Conservation (phyloP, 2,329 filamentous ascomycete species). For the Cordyceps fumosorosea region DNA sequence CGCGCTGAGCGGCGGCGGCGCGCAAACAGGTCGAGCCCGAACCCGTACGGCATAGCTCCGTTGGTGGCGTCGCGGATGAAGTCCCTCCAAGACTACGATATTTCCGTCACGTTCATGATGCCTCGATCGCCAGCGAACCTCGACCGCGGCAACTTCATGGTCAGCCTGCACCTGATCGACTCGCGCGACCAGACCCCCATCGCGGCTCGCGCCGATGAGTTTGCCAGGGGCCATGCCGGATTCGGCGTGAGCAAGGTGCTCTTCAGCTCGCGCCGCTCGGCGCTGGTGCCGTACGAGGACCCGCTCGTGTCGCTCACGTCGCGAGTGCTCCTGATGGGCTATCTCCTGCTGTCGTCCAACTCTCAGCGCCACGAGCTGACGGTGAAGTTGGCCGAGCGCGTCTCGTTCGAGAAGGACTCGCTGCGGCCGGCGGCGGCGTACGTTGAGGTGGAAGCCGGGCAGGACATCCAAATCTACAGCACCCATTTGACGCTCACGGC, state of each 20-base stretch:
- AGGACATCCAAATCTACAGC: constrained; percentile 69
- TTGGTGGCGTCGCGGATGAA: constrained; percentile 50
- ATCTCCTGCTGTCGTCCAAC: constrained; percentile 61
- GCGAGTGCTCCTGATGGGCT: constrained; percentile 57
- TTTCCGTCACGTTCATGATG: constrained; percentile 66
- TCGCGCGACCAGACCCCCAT: constrained; percentile 25
- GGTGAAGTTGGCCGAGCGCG: constrained; percentile 66
- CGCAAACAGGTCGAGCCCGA: constrained; percentile 35
- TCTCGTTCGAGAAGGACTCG: constrained; percentile 50
- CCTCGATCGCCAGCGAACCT: constrained; percentile 74
- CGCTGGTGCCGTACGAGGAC: constrained; percentile 74
- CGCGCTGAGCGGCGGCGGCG: neutral
- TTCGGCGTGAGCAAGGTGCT: constrained; percentile 38
- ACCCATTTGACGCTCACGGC: constrained; percentile 65
- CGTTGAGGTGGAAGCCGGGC: constrained; percentile 62
- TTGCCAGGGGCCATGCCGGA: constrained; percentile 27
- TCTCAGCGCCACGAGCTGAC: constrained; percentile 57
- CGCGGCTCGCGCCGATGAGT: constrained; percentile 22
- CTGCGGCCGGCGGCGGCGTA: constrained; percentile 40
- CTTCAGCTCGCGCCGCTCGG: constrained; percentile 63
- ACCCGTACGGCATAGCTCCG: constrained; percentile 46
- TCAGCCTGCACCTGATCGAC: constrained; percentile 65
- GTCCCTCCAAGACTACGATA: constrained; percentile 74
- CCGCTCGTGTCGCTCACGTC: constrained; percentile 57
- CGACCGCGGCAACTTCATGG: constrained; percentile 87